Percentiles rank a stretch among this genome's conserved stretches.
These are phyloP conservation scores for Cyberlindnera mycetangii DNA, from an alignment of 805 yeast genomes.

Conservation along the genomic window DNA sequence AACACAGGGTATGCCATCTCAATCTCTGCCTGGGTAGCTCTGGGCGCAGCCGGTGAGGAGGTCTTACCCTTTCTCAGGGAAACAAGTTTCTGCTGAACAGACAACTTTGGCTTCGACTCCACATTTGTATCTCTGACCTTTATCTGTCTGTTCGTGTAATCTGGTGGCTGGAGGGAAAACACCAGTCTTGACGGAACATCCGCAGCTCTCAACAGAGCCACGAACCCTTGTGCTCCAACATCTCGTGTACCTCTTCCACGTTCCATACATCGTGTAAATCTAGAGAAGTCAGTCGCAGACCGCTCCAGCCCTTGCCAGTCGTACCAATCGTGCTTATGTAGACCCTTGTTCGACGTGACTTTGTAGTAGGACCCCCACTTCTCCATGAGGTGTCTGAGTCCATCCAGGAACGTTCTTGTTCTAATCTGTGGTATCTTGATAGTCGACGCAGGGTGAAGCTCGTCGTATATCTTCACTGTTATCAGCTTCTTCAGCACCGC, in stretches of 20 bases:
- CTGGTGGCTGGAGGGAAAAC: conserved; percentile 88
- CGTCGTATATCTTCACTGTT: conserved; percentile 43
- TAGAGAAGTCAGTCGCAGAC: conserved; percentile 29
- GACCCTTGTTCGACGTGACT: conserved; percentile 38
- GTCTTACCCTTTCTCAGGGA: conserved; percentile 23
- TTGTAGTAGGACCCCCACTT: conserved; percentile 58
- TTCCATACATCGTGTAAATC: conserved; percentile 43
- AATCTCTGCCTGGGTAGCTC: conserved; percentile 21
- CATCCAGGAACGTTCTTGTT: conserved; percentile 72
- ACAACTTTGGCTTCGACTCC: not conserved
- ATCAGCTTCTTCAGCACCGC: conserved; percentile 41
- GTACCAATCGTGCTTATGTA: conserved; percentile 45
- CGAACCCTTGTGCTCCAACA: conserved; percentile 83
- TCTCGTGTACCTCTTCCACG: conserved; percentile 69
- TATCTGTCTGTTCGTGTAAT: conserved; percentile 47
- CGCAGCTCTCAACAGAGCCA: conserved; percentile 65
- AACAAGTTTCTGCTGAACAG: conserved; percentile 18
- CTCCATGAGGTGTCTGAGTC: conserved; percentile 62
- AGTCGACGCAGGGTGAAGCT: conserved; percentile 47
- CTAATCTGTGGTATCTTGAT: conserved; percentile 36
- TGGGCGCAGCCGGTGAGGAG: conserved; percentile 2
- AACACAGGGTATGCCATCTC: conserved; percentile 60
- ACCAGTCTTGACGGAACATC: conserved; percentile 73
- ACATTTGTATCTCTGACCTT: not conserved
- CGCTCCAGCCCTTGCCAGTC: conserved; percentile 22